Percentiles rank a stretch among this genome's conserved stretches.
phyloP scores from a whole-genome alignment of 164 flowering plant species.

The Protea cynaroides region DNA sequence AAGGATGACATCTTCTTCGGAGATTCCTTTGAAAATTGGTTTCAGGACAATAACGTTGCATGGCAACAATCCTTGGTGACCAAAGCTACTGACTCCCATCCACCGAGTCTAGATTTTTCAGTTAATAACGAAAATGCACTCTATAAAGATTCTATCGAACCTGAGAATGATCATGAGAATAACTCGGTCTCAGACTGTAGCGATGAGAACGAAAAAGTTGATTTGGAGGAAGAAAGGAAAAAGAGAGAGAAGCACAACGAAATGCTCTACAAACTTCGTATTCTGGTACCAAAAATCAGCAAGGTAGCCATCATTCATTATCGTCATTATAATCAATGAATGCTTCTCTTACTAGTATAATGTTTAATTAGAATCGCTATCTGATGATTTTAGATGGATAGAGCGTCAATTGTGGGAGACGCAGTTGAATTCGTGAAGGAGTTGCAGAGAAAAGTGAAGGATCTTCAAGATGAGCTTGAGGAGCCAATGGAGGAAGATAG shows the following conservation, averaged over 20 bases:
- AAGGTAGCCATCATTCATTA: no score
- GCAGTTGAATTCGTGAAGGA: slow-evolving; percentile 81
- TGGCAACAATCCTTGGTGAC: slow-evolving; percentile 21
- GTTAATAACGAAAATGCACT: no score
- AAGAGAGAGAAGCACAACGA: slow-evolving; percentile 94
- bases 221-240: slow-evolving; percentile 82
- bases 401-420: slow-evolving; percentile 80
- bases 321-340: no score
- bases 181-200: slow-evolving; percentile 68
- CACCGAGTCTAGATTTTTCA: slow-evolving; percentile 23
- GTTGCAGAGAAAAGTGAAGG: slow-evolving; percentile 64
- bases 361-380: no score
- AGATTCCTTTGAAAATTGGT: slow-evolving; percentile 23
- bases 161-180: slow-evolving; percentile 38
- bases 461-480: slow-evolving; percentile 77
- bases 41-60: slow-evolving; percentile 17
- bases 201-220: slow-evolving; percentile 74
- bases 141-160: slow-evolving; percentile 40
- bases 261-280: slow-evolving; percentile 60
- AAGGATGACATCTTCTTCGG: slow-evolving; percentile 21
- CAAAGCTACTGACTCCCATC: slow-evolving; percentile 12
- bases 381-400: slow-evolving; percentile 55
- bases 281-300: slow-evolving; percentile 82
- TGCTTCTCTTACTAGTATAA: no score
- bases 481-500: slow-evolving; percentile 59